phyloP scores from a whole-genome alignment of 768 basidiomycete genomes.

The Auriscalpium orientale region DNA sequence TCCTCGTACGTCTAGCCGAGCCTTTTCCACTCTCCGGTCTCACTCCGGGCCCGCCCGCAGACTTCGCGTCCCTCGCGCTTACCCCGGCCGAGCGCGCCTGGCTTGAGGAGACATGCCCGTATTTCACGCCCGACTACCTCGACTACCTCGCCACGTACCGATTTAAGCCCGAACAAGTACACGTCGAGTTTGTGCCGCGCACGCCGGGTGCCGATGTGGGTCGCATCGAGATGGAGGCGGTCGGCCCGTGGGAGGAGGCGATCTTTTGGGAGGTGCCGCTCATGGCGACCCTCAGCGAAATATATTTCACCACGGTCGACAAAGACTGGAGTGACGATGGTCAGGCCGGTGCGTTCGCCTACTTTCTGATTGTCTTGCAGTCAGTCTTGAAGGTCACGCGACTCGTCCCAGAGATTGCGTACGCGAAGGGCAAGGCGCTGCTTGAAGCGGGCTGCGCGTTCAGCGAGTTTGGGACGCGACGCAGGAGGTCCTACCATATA shows the following conservation, averaged over 20 bases:
- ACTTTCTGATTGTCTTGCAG: neutral
- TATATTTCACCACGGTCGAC: conserved; percentile 69
- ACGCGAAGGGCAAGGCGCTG: conserved; percentile 59
- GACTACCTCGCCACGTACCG: conserved; percentile 64
- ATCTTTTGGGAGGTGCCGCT: conserved; percentile 96
- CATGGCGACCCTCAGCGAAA: conserved; percentile 88
- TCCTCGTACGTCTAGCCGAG: conserved; percentile 35
- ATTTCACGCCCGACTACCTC: conserved; percentile 64
- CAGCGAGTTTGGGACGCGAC: conserved; percentile 84
- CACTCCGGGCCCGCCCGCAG: conserved; percentile 33
- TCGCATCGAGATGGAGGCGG: conserved; percentile 60
- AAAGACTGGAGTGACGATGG: conserved; percentile 84
- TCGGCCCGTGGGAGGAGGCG: conserved; percentile 72
- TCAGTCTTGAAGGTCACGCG: neutral
- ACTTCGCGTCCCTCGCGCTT: conserved; percentile 56
- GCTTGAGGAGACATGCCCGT: conserved; percentile 65
- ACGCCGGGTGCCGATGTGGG: conserved; percentile 33
- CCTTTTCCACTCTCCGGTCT: neutral
- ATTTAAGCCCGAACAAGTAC: conserved; percentile 70
- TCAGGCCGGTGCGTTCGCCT: conserved; percentile 53
- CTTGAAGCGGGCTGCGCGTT: conserved; percentile 59
- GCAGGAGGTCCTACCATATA: conserved; percentile 61
- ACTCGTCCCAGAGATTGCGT: conserved; percentile 53
- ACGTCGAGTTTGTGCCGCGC: conserved; percentile 52
- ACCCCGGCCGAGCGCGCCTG: conserved; percentile 56